phyloP scores from a whole-genome alignment of 2,329 filamentous ascomycete genomes.

The Sclerotinia glacialis region DNA sequence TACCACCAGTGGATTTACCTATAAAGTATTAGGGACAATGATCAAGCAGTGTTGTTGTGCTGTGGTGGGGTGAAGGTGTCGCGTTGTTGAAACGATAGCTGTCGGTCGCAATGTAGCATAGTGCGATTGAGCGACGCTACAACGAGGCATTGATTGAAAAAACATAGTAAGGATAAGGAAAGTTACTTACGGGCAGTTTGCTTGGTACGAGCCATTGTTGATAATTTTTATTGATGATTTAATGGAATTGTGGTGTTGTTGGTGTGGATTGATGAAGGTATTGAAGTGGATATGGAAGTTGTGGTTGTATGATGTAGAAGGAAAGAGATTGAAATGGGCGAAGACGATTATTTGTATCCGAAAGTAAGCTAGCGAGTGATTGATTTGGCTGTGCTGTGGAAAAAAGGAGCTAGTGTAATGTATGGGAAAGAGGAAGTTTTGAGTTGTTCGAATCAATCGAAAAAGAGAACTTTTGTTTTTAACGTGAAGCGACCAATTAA shows the following conservation, averaged over 20 bases:
- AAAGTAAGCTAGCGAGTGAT: conserved; percentile 35
- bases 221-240: conserved; percentile 24
- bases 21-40: conserved; percentile 34
- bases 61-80: conserved; percentile 20
- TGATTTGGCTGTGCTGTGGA: conserved; percentile 25
- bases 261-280: conserved; percentile 28
- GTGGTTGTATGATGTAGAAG: conserved; percentile 38
- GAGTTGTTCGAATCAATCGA: conserved; percentile 11
- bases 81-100: conserved; percentile 22
- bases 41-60: conserved; percentile 19
- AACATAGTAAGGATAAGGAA: not conserved
- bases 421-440: conserved; percentile 16
- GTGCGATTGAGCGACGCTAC: conserved; percentile 36
- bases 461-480: conserved; percentile 19
- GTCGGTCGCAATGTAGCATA: conserved; percentile 26
- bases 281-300: conserved; percentile 15
- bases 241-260: conserved; percentile 23
- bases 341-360: conserved; percentile 37
- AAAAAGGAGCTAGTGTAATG: conserved; percentile 8
- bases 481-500: conserved; percentile 26
- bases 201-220: conserved; percentile 44
- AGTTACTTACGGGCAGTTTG: conserved; percentile 27
- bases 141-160: not conserved
- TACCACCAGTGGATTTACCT: conserved; percentile 73
- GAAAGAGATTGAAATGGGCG: conserved; percentile 36